Percentiles rank a stretch among this genome's conserved stretches.
phyloP scores from a whole-genome alignment of 1,284 basidiomycete species.

The Fistulinella cinereoalba region DNA sequence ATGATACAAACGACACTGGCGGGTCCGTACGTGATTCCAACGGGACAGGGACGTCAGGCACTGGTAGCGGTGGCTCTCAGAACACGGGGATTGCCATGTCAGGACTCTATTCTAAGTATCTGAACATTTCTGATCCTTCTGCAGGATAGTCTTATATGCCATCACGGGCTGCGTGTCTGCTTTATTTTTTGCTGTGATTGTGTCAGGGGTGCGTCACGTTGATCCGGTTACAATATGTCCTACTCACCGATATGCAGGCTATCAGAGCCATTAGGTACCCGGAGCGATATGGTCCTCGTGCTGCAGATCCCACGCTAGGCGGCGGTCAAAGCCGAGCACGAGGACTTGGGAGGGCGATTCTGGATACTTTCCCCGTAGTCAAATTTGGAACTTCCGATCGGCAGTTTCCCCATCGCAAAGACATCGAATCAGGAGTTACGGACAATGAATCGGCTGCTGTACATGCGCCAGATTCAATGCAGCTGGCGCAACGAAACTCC shows the following conservation, averaged over 20 bases:
- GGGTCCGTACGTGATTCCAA: conserved; percentile 18
- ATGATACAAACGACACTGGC: conserved; percentile 51
- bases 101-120: conserved; percentile 1
- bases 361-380: conserved; percentile 92
- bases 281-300: conserved; percentile 84
- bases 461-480: conserved; percentile 9
- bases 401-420: conserved; percentile 25
- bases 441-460: neutral
- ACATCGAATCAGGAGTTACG: conserved; percentile 30
- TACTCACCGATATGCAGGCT: conserved; percentile 44
- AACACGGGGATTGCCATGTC: conserved; percentile 76
- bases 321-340: conserved; percentile 69
- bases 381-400: conserved; percentile 59
- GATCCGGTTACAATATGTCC: neutral
- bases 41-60: conserved; percentile 8
- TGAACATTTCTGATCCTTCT: conserved; percentile 4
- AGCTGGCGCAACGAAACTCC: conserved; percentile 8
- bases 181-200: conserved; percentile 76
- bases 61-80: conserved; percentile 23
- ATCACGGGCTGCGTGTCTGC: conserved; percentile 84
- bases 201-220: conserved; percentile 63
- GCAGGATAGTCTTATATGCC: conserved; percentile 82
- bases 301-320: conserved; percentile 41
- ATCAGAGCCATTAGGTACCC: conserved; percentile 83
- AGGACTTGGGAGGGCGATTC: conserved; percentile 83